Conservation (phyloP, 257 asterid species). For the Apocynum venetum region DNA sequence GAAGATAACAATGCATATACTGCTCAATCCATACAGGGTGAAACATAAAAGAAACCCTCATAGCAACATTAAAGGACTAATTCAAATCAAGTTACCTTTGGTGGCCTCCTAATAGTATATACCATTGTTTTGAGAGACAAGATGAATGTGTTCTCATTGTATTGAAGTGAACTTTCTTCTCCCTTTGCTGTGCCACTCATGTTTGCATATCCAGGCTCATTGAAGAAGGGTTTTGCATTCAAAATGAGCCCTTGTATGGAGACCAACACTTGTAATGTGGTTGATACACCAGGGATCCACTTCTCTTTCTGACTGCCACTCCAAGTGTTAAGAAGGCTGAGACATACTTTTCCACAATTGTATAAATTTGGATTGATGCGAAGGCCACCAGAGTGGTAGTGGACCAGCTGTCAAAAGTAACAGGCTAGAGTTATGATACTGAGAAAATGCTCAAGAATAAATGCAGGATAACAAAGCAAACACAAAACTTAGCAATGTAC, state of each 20-base stretch:
- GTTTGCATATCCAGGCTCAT: conserved; percentile 83
- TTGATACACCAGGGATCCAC: conserved; percentile 76
- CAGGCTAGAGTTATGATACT: conserved; percentile 1
- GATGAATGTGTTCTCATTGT: conserved; percentile 67
- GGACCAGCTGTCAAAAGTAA: conserved; percentile 53
- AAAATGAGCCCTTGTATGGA: conserved; percentile 93
- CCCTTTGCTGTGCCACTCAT: conserved; percentile 45
- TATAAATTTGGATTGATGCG: conserved; percentile 90
- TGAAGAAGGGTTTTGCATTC: conserved; percentile 83
- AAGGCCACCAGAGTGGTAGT: conserved; percentile 88
- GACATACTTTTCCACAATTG: conserved; percentile 81
- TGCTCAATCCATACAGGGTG: neutral
- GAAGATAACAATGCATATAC: neutral
- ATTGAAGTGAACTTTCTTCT: conserved; percentile 45
- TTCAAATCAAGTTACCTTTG: conserved; percentile 50
- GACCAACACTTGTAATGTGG: conserved; percentile 87
- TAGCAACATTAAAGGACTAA: neutral
- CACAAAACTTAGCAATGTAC: conserved; percentile 39
- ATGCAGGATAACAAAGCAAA: neutral
- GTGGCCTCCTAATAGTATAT: conserved; percentile 70
- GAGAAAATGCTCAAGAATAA: neutral
- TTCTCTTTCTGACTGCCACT: conserved; percentile 60
- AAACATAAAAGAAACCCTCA: neutral
- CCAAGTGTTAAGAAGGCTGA: conserved; percentile 97
- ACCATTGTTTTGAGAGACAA: conserved; percentile 74